Evolutionary conservation across 768 basidiomycete species (phyloP), one percentile per base, ranked within the genome.

Genomic region (Termitomyces sp.): DNA sequence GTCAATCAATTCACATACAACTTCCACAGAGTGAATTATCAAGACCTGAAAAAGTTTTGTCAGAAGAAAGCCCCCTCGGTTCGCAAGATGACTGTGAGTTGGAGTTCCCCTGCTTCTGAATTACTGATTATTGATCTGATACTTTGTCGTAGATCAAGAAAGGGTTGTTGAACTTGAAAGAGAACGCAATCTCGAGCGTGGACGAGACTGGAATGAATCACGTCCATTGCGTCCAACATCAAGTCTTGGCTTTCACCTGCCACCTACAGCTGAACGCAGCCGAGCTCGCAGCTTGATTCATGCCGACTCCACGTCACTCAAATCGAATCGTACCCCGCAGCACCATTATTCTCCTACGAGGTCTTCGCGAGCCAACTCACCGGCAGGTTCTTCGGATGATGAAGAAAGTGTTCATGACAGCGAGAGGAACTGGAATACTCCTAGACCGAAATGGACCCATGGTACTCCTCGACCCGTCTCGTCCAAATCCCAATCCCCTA

Each of bases 391-490:
- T 21, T 54, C 70, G 34, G 61, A 61, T 17, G 64, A 70, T 5
- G 61, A 56, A 14, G 66, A 71, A 39, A 47, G 62, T 28, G 50
- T 63, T 9, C 67, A 69, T 46, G 77, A 79, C 61, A 77, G 84
- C 47, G 86, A 88, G 68, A 75, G 83, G 47, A 88, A 88, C 62
- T 88, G 85, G 86, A 84, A 85, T 66, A 79, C 85, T 8, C 83
- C 81, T n/a, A 79, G 75, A 37, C 84, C 82, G 7, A 77, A 73
- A 50, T 86, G 85, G 85, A 65, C 70, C 19, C 60, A 62, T 32
- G 67, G 62, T 48, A 45, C 55, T 30, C 47, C 56, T 43, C 40
- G 43, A 16, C 41, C 60, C n/a, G 41, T 37, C 10, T 61, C 61
- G 16, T 58, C 56, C 28, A 45, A 54, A 42, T 30, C 55, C 34